These are phyloP conservation scores for Petrea volubilis DNA, from an alignment of 257 asterid genomes.

Conservation along the genomic window DNA sequence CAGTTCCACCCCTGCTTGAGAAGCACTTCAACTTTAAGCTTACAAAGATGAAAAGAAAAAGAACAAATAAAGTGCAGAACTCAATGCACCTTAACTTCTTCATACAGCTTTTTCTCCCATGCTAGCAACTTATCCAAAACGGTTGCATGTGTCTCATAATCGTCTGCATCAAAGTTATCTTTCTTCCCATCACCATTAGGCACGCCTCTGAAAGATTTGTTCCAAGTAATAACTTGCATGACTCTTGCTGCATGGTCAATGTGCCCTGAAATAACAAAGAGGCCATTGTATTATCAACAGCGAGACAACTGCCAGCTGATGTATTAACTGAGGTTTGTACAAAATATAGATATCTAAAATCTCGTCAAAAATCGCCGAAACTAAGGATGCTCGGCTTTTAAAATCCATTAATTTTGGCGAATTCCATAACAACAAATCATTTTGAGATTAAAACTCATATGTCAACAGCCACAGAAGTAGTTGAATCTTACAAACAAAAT, in stretches of 20 bases:
- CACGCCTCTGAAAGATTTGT: conserved; percentile 76
- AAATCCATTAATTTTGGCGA: background rate
- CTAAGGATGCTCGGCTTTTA: background rate
- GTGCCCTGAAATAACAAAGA: conserved; percentile 70
- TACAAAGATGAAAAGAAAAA: background rate
- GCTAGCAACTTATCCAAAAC: conserved; percentile 93
- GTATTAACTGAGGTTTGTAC: background rate
- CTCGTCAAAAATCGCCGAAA: background rate
- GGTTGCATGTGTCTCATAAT: conserved; percentile 90
- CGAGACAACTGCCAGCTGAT: background rate
- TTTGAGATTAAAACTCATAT: background rate
- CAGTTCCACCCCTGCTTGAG: too few relatives aligned
- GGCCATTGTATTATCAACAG: background rate
- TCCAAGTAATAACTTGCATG: conserved; percentile 98
- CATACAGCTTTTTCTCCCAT: conserved; percentile 98
- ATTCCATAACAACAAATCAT: background rate
- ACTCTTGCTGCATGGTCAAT: conserved; percentile 95
- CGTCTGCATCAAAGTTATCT: conserved; percentile 61
- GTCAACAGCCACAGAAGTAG: background rate
- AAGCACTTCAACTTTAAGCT: background rate
- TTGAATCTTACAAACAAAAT: background rate
- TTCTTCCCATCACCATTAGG: conserved; percentile 59
- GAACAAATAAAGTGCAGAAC: background rate
- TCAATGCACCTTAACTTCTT: conserved; percentile 84
- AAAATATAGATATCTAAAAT: background rate